Evolutionary conservation across 2,329 filamentous ascomycete genomes (phyloP), one percentile per base, ranked within the genome.

Genomic region (Phialophora verrucosa): DNA sequence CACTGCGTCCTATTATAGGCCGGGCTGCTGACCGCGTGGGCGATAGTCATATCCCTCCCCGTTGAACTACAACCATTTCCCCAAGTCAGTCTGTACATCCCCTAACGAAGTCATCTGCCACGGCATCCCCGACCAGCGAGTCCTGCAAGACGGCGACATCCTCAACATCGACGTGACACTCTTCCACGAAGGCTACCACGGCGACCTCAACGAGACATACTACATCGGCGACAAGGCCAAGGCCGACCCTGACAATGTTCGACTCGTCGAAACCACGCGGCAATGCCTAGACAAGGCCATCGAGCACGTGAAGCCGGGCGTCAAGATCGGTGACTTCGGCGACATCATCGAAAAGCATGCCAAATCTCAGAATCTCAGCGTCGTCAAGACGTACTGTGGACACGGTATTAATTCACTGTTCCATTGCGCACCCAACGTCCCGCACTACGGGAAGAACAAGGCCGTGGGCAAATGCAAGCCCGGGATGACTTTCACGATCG

Each of bases 381-480:
- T 97, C 31, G 93, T 99, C 77, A 90, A 93, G 78, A 94, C 93
- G 2, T 99, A 99, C 78, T 97, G 94, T 75, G 95, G 95, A 27
- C 95, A 99, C 77, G 95, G 94, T 70, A 91, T 98, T 80, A 96
- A 97, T 80, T 90, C 88, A 70, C 84, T 96, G 51, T 99, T 99
- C 85, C 95, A 99, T 80, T 91, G 89, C 77, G 88, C 93, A 31
- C 95, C 95, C 1, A 98, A 96, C 76, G 90, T 99, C 60, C 95
- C 95, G 4, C 95, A 99, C 79, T 99, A 99, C 76, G 94, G 90
- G 65, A 98, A 97, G 85, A 99, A 98, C 82, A 99, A 98, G 86
- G 92, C 94, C 0, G 91, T 97, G 1, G 95, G 95, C 57, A 88
- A 91, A 73, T 95, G 93, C 67, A 97, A 97, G 82, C 90, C 92